Evolutionary conservation across 768 basidiomycete species (phyloP).

Genomic region (Pisolithus albus): DNA sequence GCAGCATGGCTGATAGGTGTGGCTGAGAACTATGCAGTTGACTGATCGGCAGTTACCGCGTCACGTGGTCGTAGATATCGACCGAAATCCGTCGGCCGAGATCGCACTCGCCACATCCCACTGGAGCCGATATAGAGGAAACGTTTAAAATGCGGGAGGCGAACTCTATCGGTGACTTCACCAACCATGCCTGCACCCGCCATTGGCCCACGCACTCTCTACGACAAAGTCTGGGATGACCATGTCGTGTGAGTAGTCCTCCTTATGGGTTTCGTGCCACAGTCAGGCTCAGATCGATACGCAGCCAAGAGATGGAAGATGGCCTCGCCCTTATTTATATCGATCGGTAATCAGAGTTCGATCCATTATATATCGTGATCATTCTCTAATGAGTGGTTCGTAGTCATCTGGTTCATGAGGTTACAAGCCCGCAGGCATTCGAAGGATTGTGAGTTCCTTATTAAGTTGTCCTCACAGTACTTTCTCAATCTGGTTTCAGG

Average conservation of each 20-base stretch:
- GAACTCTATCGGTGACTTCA: neutral
- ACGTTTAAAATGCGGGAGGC: neutral
- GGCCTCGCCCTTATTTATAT: slow-evolving; percentile 80
- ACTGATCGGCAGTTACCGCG: slow-evolving; percentile 16
- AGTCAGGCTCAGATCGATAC: slow-evolving; percentile 6
- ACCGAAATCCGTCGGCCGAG: neutral
- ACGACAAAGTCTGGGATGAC: slow-evolving; percentile 98
- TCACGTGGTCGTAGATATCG: neutral
- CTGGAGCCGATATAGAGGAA: neutral
- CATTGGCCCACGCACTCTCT: slow-evolving; percentile 73
- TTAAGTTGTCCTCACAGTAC: neutral
- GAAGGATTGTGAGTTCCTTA: slow-evolving; percentile 61
- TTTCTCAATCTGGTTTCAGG: slow-evolving; percentile 29
- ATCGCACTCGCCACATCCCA: neutral
- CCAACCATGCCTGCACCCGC: slow-evolving; percentile 48
- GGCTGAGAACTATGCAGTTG: slow-evolving; percentile 32
- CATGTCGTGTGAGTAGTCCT: slow-evolving; percentile 70
- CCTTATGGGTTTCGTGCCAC: slow-evolving; percentile 5
- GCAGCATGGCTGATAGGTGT: slow-evolving; percentile 11
- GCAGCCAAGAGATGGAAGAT: slow-evolving; percentile 65
- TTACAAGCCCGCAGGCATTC: slow-evolving; percentile 91
- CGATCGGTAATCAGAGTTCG: slow-evolving; percentile 46
- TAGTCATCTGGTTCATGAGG: slow-evolving; percentile 75
- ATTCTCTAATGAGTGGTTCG: neutral
- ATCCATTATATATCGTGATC: neutral